Percentiles rank a stretch among this genome's conserved stretches.
These are phyloP conservation scores for Lichtheimia ornata DNA, from an alignment of 371 early-diverging fungal species.

Conservation along the genomic window DNA sequence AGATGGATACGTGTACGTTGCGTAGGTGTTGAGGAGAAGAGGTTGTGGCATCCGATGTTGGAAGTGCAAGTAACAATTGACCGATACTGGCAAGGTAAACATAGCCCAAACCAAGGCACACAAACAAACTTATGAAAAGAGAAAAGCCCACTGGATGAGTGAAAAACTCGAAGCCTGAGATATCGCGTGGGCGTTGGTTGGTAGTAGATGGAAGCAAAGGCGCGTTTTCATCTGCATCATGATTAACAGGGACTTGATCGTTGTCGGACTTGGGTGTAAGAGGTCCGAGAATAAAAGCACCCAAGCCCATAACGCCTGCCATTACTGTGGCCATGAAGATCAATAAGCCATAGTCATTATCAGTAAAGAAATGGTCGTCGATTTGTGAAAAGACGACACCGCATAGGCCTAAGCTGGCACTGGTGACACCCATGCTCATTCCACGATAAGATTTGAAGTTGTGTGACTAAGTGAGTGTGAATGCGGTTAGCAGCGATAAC, in stretches of 20 bases:
- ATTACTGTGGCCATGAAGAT: constrained; percentile 34
- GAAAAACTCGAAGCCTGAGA: constrained; percentile 31
- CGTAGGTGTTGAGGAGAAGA: constrained; percentile 34
- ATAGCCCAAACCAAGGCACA: constrained; percentile 46
- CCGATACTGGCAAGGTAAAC: constrained; percentile 47
- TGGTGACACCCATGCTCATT: constrained; percentile 44
- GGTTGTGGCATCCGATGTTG: constrained; percentile 10
- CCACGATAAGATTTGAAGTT: constrained; percentile 47
- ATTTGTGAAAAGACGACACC: constrained; percentile 50
- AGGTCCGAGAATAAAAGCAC: constrained; percentile 39
- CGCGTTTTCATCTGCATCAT: constrained; percentile 12
- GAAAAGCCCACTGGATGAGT: constrained; percentile 37
- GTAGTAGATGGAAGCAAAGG: constrained; percentile 4
- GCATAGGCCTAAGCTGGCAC: constrained; percentile 39
- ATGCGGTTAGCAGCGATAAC: background rate
- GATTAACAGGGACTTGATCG: background rate
- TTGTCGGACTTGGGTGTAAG: background rate
- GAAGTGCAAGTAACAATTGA: constrained; percentile 31
- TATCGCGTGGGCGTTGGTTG: background rate
- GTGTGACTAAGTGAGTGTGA: constrained; percentile 20
- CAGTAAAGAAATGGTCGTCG: constrained; percentile 39
- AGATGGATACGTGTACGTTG: constrained; percentile 43
- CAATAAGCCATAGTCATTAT: constrained; percentile 28
- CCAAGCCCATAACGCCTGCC: constrained; percentile 26
- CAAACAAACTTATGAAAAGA: constrained; percentile 35